phyloP scores from a whole-genome alignment of 495 filamentous ascomycete species.

The Hypoxylon perforatum region DNA sequence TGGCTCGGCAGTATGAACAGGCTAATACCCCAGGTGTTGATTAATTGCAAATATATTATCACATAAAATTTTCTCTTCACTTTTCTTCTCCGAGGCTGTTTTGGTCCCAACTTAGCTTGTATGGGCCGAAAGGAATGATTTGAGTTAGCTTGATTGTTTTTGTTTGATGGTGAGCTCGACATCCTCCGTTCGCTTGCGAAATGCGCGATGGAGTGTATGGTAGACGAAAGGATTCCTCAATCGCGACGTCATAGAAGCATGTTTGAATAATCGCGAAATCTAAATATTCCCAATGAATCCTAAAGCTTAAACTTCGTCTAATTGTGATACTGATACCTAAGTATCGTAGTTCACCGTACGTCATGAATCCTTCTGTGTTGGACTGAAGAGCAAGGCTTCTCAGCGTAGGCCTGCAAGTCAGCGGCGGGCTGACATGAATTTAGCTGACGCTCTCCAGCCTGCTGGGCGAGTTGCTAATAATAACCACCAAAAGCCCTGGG shows the following conservation, averaged over 20 bases:
- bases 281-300: constrained; percentile 17
- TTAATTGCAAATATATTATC: constrained; percentile 40
- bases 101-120: constrained; percentile 10
- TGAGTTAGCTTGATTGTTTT: not conserved
- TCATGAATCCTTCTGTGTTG: constrained; percentile 24
- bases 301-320: constrained; percentile 13
- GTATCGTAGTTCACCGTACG: constrained; percentile 15
- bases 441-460: constrained; percentile 21
- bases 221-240: not conserved
- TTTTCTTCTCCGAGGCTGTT: constrained; percentile 8
- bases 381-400: constrained; percentile 22
- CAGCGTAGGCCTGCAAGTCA: constrained; percentile 23
- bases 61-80: constrained; percentile 9
- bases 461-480: constrained; percentile 33
- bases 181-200: too few relatives aligned
- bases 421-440: constrained; percentile 28
- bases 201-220: not conserved
- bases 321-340: constrained; percentile 9
- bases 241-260: constrained; percentile 10
- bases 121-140: constrained; percentile 13
- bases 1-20: constrained; percentile 30
- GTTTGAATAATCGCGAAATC: not conserved
- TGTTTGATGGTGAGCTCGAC: too few relatives aligned
- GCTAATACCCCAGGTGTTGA: constrained; percentile 36
- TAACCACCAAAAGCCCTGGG: constrained; percentile 29